Evolutionary conservation across 345 rosid genomes (phyloP).

Genomic region (Gossypium ekmanianum): DNA sequence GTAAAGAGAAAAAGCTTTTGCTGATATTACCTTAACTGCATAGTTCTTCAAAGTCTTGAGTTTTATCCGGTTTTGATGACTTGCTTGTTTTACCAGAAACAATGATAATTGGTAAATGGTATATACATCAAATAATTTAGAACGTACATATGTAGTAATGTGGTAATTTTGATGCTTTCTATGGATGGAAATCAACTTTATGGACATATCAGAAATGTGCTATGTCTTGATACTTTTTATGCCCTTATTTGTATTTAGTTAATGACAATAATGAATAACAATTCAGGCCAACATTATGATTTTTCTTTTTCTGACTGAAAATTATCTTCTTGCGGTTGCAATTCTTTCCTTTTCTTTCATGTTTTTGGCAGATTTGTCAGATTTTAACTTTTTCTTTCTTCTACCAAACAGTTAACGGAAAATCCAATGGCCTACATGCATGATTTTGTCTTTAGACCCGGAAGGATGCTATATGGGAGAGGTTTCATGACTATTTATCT

Average conservation of each 20-base stretch:
- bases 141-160: neutral
- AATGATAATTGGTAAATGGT: neutral
- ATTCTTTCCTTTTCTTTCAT: neutral
- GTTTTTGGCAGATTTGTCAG: neutral
- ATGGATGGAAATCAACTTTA: neutral
- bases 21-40: too few relatives aligned
- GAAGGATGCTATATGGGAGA: slow-evolving; percentile 68
- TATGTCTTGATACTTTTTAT: neutral
- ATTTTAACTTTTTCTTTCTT: slow-evolving; percentile 19
- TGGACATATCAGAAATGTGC: neutral
- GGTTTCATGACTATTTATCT: slow-evolving; percentile 65
- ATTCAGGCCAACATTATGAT: neutral
- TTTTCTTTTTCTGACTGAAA: neutral
- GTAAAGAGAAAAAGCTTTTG: too few relatives aligned
- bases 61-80: neutral
- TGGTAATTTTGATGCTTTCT: neutral
- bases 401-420: slow-evolving; percentile 55
- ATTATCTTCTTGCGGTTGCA: neutral
- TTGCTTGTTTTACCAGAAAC: neutral
- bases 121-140: neutral
- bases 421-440: slow-evolving; percentile 63
- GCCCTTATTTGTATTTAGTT: neutral
- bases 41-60: too few relatives aligned
- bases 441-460: slow-evolving; percentile 62
- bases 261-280: neutral